Evolutionary conservation across 371 early-diverging fungal species (phyloP), one percentile per base, ranked within the genome.

Genomic region (Pancytospora epiphaga): DNA sequence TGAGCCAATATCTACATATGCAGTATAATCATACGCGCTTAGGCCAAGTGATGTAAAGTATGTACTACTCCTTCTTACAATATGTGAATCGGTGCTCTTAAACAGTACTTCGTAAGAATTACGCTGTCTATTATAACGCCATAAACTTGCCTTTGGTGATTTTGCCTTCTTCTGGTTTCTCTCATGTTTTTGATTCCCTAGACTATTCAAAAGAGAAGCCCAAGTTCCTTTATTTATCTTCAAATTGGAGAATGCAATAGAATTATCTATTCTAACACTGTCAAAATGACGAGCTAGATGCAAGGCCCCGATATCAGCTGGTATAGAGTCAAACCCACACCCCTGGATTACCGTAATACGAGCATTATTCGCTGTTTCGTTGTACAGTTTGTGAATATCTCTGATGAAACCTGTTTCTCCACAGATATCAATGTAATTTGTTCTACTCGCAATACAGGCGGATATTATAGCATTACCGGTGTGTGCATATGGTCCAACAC

Each of bases 271-370:
- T 19, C 71, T 69, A 4, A 32, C 34, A 9, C 54, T 34, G 18
- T 72, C 66, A 50, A 66, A 58, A 85, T 84, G 83, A 47, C 57
- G 38, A 15, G 57, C 50, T 0, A 76, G 33, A 33, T 52, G 50
- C 15, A 71, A 63, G 22, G 54, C 83, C 32, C 89, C 88, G 4
- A 90, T 73, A 66, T 90, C 90, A 18, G 87, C 84, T 0, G 89
- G 89, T 6, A 93, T 83, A 27, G 89, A 89, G 78, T 93, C 92
- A 80, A 93, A 92, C 0, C 93, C 93, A 79, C 91, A 91, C 1
- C 84, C 80, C 32, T 90, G 87, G 0, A 90, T 87, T 63, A 93
- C 85, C 57, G 85, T 80, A 2, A 88, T 84, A 30, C 84, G 81
- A 32, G 85, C 85, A 34, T 79, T 79, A 37, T 76, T 69, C 0